Percentiles rank a stretch among this genome's conserved stretches.
Evolutionary conservation across 108 stramenopile genomes (phyloP).

Genomic region (Pseudonitzschia delicatissima): DNA sequence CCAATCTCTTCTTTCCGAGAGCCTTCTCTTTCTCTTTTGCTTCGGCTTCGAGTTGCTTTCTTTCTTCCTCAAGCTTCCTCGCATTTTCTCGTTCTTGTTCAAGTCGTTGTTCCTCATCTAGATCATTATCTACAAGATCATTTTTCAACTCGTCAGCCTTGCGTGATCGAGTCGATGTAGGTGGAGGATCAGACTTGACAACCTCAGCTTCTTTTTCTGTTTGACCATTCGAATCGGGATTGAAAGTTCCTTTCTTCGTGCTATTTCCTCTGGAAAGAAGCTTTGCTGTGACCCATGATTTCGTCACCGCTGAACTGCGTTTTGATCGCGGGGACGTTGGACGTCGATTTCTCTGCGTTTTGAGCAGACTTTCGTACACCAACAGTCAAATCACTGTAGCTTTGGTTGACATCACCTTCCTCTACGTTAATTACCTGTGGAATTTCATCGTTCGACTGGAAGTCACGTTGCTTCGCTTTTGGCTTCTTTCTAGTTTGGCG

Average conservation of each 20-base stretch:
- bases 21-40: background rate
- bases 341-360: background rate
- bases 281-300: slow-evolving; percentile 3
- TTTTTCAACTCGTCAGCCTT: background rate
- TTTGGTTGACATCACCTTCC: background rate
- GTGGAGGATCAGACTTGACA: background rate
- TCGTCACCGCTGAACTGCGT: slow-evolving; percentile 8
- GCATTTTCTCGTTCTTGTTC: too few relatives aligned
- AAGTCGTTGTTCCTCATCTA: too few relatives aligned
- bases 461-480: background rate
- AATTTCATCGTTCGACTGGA: background rate
- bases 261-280: slow-evolving; percentile 1
- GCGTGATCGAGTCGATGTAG: background rate
- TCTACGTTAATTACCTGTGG: slow-evolving; percentile 4
- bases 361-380: background rate
- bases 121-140: background rate
- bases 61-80: too few relatives aligned
- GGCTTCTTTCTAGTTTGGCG: background rate
- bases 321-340: background rate
- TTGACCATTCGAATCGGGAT: background rate
- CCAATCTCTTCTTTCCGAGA: background rate
- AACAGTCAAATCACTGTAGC: slow-evolving; percentile 6
- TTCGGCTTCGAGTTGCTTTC: background rate
- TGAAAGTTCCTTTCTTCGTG: background rate
- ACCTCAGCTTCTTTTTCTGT: background rate